Evolutionary conservation across 2,329 filamentous ascomycete species (phyloP).

Genomic region (Alternaria gaisen): DNA sequence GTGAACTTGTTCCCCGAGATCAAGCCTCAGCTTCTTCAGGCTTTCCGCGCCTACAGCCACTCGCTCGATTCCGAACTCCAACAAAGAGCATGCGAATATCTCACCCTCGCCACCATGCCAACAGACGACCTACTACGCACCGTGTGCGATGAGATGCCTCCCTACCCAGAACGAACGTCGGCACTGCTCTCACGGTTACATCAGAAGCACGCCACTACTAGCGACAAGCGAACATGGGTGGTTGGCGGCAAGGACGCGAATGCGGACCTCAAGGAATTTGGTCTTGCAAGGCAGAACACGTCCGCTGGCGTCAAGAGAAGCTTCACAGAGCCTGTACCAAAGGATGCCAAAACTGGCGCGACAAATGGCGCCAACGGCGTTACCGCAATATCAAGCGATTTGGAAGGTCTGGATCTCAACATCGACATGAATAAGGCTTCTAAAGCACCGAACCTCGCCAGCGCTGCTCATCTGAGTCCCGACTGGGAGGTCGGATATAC

Average conservation of each 20-base stretch:
- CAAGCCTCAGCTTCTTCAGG: constrained; percentile 89
- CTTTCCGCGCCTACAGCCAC: constrained; percentile 92
- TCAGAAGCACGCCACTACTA: constrained; percentile 91
- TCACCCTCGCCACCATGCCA: constrained; percentile 82
- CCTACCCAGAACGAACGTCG: constrained; percentile 93
- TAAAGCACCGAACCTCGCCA: constrained; percentile 85
- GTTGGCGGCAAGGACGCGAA: constrained; percentile 98
- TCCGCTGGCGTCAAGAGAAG: constrained; percentile 80
- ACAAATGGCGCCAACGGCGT: constrained; percentile 58
- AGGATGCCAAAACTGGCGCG: constrained; percentile 36
- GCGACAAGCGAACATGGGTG: constrained; percentile 96
- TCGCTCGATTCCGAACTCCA: constrained; percentile 95
- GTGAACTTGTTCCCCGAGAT: constrained; percentile 99
- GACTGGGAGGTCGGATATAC: constrained; percentile 95
- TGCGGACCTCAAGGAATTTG: constrained; percentile 78
- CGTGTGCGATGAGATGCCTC: constrained; percentile 98
- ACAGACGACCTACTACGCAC: constrained; percentile 92
- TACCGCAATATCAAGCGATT: constrained; percentile 63
- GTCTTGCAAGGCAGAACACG: constrained; percentile 73
- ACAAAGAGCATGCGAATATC: constrained; percentile 94
- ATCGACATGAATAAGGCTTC: constrained; percentile 65
- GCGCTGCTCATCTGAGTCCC: constrained; percentile 89
- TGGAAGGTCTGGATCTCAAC: constrained; percentile 84
- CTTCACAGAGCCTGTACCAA: constrained; percentile 68
- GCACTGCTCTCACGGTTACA: constrained; percentile 90